Evolutionary conservation across 371 early-diverging fungal species (phyloP), one percentile per base, ranked within the genome.

Genomic region (Zychaea mexicana): DNA sequence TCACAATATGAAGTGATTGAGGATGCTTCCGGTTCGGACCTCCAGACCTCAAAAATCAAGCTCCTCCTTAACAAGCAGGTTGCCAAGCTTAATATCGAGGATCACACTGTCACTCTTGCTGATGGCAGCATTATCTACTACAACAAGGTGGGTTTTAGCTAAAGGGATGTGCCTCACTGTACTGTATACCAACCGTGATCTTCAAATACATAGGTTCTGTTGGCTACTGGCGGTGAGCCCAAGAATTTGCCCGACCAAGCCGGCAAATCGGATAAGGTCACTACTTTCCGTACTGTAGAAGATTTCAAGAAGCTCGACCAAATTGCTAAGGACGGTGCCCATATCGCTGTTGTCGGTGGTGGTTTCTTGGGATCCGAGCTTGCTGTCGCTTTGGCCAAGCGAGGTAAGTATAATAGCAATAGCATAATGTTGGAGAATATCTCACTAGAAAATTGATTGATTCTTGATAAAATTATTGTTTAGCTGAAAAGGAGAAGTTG

Each of bases 311-410:
- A 78, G 60, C 69, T 92, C 33, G 77, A 85, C 28, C 64, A 69
- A 42, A 68, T 75, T 27, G 81, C 73, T 46, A 88, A 88, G 71
- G 68, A 83, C 39, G 75, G 75, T 58, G 74, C 78, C 10, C 78
- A 72, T 65, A 79, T 92, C 71, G 90, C 82, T 52, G 79, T 92
- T 42, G 68, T 91, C 38, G 92, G 92, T 60, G 91, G 91, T 42
- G 92, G 92, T 22, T 90, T 92, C 77, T 77, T 92, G 56, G 92
- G 92, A 30, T 85, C 86, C 53, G 92, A 92, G 66, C 69, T 92
- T 22, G 83, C 91, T 49, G 83, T 82, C 52, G 90, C 90, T 17
- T 70, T 92, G 47, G 86, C 90, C 21, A 80, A 85, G 27, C 70
- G 79, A 49, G 82, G 84, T 79, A 80, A 53, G 1, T 3, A n/a